Evolutionary conservation across 805 yeast species (phyloP).

Genomic region (Ascoidea asiatica): DNA sequence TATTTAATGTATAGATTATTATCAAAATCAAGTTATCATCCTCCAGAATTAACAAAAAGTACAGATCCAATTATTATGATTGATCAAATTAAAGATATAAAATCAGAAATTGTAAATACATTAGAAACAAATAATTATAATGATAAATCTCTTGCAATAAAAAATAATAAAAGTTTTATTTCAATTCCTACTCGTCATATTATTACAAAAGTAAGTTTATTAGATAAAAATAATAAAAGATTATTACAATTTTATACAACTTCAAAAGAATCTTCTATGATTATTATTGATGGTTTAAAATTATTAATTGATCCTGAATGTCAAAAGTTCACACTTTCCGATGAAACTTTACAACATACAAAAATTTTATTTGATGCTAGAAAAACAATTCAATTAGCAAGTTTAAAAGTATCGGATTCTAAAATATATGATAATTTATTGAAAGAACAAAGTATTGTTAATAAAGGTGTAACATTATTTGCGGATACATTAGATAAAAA

Average conservation of each 20-base stretch:
- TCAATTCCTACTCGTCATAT: conserved; percentile 38
- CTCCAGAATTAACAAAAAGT: not conserved
- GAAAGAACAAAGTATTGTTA: no score
- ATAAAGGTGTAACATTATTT: not conserved
- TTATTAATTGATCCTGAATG: conserved; percentile 25
- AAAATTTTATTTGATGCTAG: conserved; percentile 30
- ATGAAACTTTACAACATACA: conserved; percentile 30
- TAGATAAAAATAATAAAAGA: conserved; percentile 26
- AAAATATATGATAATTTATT: no score
- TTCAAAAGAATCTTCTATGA: conserved; percentile 49
- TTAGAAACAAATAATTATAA: not conserved
- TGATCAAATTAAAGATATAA: not conserved
- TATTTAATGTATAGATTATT: conserved; percentile 5
- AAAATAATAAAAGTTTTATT: no score
- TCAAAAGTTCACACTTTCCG: conserved; percentile 18
- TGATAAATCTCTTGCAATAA: not conserved
- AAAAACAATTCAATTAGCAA: conserved; percentile 34
- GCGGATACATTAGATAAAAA: conserved; percentile 34
- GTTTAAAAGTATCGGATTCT: conserved; percentile 14
- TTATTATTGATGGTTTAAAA: conserved; percentile 72
- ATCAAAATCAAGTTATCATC: not conserved
- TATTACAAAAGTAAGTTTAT: conserved; percentile 41
- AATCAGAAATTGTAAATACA: not conserved
- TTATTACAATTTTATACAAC: conserved; percentile 55
- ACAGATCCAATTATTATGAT: not conserved